A percentile compares a stretch with the other conserved stretches of the same genome.
These are phyloP conservation scores for Arabidopsis lyrata DNA, from an alignment of 441 rosid species.

Conservation along the genomic window DNA sequence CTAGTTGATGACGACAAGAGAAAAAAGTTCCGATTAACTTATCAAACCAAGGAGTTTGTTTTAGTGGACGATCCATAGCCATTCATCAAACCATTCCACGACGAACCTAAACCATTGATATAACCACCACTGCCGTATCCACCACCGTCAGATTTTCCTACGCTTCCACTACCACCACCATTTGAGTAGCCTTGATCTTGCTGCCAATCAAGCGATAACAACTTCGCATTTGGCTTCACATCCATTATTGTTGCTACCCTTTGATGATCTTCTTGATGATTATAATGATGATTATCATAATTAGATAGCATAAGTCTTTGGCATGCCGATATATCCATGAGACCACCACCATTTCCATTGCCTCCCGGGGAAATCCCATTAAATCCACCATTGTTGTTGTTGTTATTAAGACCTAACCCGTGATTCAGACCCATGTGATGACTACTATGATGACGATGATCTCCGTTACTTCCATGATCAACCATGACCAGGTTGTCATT, in stretches of 20 bases:
- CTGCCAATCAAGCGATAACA: conserved; percentile 85
- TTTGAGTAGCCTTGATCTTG: conserved; percentile 71
- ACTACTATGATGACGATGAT: conserved; percentile 22
- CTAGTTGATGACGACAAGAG: conserved; percentile 20
- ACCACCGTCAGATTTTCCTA: conserved; percentile 41
- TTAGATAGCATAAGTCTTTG: conserved; percentile 68
- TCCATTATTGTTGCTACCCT: conserved; percentile 51
- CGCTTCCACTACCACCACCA: conserved; percentile 29
- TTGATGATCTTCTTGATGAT: conserved; percentile 48
- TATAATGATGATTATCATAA: conserved; percentile 47
- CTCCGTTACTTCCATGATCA: conserved; percentile 55
- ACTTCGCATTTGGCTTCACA: conserved; percentile 77
- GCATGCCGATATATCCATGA: conserved; percentile 58
- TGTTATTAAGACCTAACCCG: conserved; percentile 40
- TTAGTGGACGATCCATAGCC: conserved; percentile 69
- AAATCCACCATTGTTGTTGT: conserved; percentile 39
- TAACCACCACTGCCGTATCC: conserved; percentile 48
- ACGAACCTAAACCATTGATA: conserved; percentile 61
- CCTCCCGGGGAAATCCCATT: conserved; percentile 37
- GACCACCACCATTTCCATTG: conserved; percentile 48
- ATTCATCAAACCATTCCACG: conserved; percentile 83
- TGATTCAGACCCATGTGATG: conserved; percentile 44
- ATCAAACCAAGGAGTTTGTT: conserved; percentile 68
- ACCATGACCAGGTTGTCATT: conserved; percentile 57
- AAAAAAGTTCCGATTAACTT: conserved; percentile 9